Percentiles rank a stretch among this genome's conserved stretches.
Evolutionary conservation across 257 asterid species (phyloP).

Genomic region (Misopates orontium): DNA sequence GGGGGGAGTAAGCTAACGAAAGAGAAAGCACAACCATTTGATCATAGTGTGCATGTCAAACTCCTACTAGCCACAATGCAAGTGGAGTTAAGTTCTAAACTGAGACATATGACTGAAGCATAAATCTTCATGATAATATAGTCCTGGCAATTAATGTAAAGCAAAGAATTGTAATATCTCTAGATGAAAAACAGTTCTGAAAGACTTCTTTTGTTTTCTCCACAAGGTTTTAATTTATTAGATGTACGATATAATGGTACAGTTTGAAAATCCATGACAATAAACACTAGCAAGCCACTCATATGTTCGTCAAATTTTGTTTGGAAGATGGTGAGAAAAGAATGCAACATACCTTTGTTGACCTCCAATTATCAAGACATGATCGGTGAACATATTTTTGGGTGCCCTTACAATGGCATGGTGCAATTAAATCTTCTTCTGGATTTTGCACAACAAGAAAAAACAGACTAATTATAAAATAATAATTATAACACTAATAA

Average conservation of each 20-base stretch:
- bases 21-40: background rate
- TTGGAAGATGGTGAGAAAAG: background rate
- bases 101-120: slow-evolving; percentile 14
- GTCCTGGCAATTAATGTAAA: background rate
- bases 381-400: slow-evolving; percentile 97
- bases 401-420: slow-evolving; percentile 98
- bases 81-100: background rate
- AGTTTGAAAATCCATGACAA: background rate
- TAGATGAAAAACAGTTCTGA: background rate
- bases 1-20: background rate
- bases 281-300: slow-evolving; percentile 15
- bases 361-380: slow-evolving; percentile 99
- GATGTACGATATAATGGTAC: background rate
- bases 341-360: slow-evolving; percentile 71
- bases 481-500: background rate
- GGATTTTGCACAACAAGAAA: slow-evolving; percentile 28
- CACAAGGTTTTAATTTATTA: background rate
- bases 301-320: background rate
- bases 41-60: background rate
- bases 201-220: too few relatives aligned
- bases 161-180: background rate
- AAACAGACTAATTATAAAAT: background rate
- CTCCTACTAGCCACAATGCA: background rate
- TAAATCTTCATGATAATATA: slow-evolving; percentile 4
- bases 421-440: slow-evolving; percentile 98